These are phyloP conservation scores for Leptographium flavum DNA, from an alignment of 2,329 filamentous ascomycete genomes.

Conservation along the genomic window DNA sequence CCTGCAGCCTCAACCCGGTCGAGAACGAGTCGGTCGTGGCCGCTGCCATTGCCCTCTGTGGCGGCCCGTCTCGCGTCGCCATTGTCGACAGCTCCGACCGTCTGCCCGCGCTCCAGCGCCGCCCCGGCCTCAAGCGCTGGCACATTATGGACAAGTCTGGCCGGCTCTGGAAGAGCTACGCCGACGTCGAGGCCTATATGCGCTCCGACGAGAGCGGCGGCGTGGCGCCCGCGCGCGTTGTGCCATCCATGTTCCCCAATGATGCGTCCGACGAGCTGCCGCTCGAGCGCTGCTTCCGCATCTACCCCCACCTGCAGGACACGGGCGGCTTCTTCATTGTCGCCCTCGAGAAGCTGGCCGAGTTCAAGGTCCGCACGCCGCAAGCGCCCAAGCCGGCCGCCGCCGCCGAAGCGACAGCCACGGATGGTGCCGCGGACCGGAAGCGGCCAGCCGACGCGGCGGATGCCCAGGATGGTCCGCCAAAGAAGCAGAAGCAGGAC, in stretches of 20 bases:
- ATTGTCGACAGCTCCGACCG: conserved; percentile 72
- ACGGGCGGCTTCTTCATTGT: conserved; percentile 97
- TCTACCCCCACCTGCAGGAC: conserved; percentile 91
- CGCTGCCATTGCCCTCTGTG: conserved; percentile 78
- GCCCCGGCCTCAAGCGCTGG: conserved; percentile 68
- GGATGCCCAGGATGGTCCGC: conserved; percentile 17
- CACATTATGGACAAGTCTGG: conserved; percentile 80
- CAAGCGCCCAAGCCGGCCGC: background rate
- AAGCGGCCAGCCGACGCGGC: conserved; percentile 21
- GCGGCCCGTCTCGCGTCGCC: conserved; percentile 65
- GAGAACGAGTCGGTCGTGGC: conserved; percentile 92
- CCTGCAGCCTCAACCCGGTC: conserved; percentile 96
- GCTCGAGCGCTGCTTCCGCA: conserved; percentile 78
- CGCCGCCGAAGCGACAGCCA: background rate
- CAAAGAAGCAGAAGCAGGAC: conserved; percentile 21
- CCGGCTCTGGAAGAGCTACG: conserved; percentile 66
- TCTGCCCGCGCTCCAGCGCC: conserved; percentile 63
- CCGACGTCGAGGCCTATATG: conserved; percentile 60
- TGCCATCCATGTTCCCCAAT: conserved; percentile 70
- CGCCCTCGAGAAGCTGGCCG: conserved; percentile 79
- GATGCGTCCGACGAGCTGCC: conserved; percentile 50
- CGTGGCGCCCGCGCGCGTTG: conserved; percentile 50
- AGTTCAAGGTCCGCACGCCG: conserved; percentile 64
- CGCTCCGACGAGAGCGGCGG: conserved; percentile 41
- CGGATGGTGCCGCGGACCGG: conserved; percentile 22